Evolutionary conservation across 2,329 filamentous ascomycete genomes (phyloP).

Genomic region (Alternaria triticimaculans): DNA sequence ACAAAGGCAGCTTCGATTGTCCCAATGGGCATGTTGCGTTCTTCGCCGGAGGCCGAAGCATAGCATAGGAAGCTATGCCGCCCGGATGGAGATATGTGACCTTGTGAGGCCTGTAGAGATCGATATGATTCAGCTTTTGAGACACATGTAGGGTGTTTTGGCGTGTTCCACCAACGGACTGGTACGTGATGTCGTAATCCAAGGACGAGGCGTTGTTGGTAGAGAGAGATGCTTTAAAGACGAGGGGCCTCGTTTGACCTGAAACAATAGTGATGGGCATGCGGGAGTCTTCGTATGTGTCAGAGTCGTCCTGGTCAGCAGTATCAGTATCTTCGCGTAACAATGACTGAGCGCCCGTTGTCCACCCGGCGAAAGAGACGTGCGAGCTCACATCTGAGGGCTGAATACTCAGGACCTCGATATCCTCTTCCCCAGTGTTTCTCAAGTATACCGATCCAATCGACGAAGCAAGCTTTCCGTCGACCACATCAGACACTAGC

Average conservation of each 20-base stretch:
- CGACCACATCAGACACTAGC: conserved; percentile 60
- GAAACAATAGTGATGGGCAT: conserved; percentile 31
- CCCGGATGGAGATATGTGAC: conserved; percentile 62
- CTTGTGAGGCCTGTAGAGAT: conserved; percentile 57
- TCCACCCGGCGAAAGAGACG: conserved; percentile 11
- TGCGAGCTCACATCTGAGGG: conserved; percentile 25
- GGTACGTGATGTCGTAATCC: conserved; percentile 37
- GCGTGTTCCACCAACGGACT: conserved; percentile 9
- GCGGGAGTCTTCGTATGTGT: neutral
- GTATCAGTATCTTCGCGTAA: conserved; percentile 15
- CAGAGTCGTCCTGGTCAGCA: conserved; percentile 16
- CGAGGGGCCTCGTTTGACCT: conserved; percentile 52
- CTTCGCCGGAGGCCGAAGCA: conserved; percentile 60
- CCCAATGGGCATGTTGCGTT: conserved; percentile 41
- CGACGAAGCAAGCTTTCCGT: conserved; percentile 55
- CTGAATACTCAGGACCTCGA: conserved; percentile 45
- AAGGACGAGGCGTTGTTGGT: conserved; percentile 32
- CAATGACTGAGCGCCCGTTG: conserved; percentile 15
- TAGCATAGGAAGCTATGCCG: conserved; percentile 63
- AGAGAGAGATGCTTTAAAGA: conserved; percentile 43
- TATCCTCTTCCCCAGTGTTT: conserved; percentile 51
- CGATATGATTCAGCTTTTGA: conserved; percentile 33
- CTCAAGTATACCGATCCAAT: conserved; percentile 58
- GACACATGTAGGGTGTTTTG: conserved; percentile 30
- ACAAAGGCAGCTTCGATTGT: conserved; percentile 51